A percentile compares a stretch with the other conserved stretches of the same genome.
Conservation (phyloP, 805 yeast genomes). For the Ogataea trehalophila region DNA sequence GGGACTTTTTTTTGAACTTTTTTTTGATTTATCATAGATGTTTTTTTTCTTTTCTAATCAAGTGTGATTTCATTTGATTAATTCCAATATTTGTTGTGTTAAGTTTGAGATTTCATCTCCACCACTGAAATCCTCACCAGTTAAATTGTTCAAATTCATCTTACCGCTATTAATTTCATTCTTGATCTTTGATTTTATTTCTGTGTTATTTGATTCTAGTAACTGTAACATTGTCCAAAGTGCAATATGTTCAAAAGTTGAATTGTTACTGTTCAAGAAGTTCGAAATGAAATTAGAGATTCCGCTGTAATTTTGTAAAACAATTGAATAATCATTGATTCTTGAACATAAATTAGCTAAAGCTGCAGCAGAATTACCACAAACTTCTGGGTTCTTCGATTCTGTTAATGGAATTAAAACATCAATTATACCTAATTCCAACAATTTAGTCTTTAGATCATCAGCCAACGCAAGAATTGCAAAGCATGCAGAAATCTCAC, state of each 20-base stretch:
- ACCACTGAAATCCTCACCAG: slow-evolving; percentile 31
- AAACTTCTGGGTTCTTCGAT: slow-evolving; percentile 86
- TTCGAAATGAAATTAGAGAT: slow-evolving; percentile 76
- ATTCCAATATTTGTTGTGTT: slow-evolving; percentile 33
- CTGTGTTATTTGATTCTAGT: slow-evolving; percentile 76
- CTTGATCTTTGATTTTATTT: slow-evolving; percentile 40
- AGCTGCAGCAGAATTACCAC: slow-evolving; percentile 98
- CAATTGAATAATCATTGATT: slow-evolving; percentile 75
- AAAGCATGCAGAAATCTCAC: slow-evolving; percentile 94
- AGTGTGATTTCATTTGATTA: slow-evolving; percentile 21
- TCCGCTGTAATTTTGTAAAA: slow-evolving; percentile 85
- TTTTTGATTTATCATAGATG: too few species aligned
- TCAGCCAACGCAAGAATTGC: slow-evolving; percentile 96
- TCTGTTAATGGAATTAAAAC: slow-evolving; percentile 89
- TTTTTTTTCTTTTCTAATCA: neutral
- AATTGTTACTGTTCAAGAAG: slow-evolving; percentile 77
- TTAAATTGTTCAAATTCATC: slow-evolving; percentile 29
- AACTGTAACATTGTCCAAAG: slow-evolving; percentile 94
- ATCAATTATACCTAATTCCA: slow-evolving; percentile 78
- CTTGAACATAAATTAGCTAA: slow-evolving; percentile 92
- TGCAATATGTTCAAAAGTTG: slow-evolving; percentile 97
- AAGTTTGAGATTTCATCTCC: slow-evolving; percentile 33
- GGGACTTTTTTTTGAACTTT: too few species aligned
- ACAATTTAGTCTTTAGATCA: slow-evolving; percentile 79
- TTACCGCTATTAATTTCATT: slow-evolving; percentile 29